Evolutionary conservation across 345 rosid genomes (phyloP).

Genomic region (Isatis tinctoria): DNA sequence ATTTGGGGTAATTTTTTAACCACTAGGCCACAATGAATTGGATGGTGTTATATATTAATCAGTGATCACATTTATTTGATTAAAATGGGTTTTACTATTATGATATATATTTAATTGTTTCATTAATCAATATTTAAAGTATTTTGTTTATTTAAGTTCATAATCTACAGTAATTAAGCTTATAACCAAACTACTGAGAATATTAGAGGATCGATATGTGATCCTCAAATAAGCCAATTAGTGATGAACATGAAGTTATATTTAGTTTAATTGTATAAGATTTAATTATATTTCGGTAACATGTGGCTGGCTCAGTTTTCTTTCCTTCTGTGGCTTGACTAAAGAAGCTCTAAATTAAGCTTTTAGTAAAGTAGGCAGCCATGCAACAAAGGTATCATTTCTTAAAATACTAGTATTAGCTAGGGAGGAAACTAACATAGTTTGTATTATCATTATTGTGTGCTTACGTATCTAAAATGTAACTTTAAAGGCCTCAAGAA

Average conservation of each 20-base stretch:
- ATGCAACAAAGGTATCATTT: constrained; percentile 2
- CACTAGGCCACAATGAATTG: no score
- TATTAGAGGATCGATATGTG: neutral
- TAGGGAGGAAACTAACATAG: neutral
- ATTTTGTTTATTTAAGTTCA: no score
- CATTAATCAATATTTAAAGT: no score
- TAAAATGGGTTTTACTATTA: neutral
- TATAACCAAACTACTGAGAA: neutral
- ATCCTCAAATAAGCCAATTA: neutral
- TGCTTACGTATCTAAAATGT: neutral
- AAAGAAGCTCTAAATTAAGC: constrained; percentile 1
- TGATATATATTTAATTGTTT: neutral
- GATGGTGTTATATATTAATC: neutral
- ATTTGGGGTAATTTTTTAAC: no score
- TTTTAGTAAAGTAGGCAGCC: constrained; percentile 19
- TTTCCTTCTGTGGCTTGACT: constrained; percentile 1
- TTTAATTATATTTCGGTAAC: neutral
- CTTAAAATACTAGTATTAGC: neutral
- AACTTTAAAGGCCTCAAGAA: neutral
- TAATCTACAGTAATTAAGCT: neutral
- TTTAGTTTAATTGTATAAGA: neutral
- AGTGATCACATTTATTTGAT: neutral
- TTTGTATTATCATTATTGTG: neutral
- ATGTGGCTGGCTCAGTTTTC: constrained; percentile 15
- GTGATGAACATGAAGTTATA: neutral